Conservation (phyloP, 805 yeast genomes). For the Saturnispora zaruensis region DNA sequence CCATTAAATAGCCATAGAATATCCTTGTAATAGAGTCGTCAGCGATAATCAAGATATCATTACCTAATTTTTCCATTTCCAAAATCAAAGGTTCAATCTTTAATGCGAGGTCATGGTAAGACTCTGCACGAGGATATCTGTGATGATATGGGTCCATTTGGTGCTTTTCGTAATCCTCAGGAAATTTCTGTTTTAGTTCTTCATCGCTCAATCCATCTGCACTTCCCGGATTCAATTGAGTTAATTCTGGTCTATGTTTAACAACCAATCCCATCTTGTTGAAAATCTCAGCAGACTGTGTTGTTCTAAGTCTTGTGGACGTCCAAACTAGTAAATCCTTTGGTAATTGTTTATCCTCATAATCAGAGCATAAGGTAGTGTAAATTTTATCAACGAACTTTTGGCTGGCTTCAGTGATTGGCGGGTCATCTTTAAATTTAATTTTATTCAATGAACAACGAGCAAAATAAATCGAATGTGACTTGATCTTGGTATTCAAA, state of each 20-base stretch:
- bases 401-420: slow-evolving; percentile 65
- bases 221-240: slow-evolving; percentile 84
- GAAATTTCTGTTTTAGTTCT: slow-evolving; percentile 52
- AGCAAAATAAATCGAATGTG: slow-evolving; percentile 90
- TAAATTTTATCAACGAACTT: slow-evolving; percentile 59
- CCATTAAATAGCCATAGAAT: slow-evolving; percentile 91
- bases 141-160: slow-evolving; percentile 82
- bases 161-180: slow-evolving; percentile 61
- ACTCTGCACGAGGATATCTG: slow-evolving; percentile 85
- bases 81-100: slow-evolving; percentile 86
- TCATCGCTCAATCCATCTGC: slow-evolving; percentile 60
- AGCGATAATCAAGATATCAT: slow-evolving; percentile 82
- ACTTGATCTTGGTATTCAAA: slow-evolving; percentile 81
- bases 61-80: slow-evolving; percentile 88
- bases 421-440: slow-evolving; percentile 69
- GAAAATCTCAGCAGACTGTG: slow-evolving; percentile 69
- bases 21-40: slow-evolving; percentile 88
- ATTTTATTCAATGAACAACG: slow-evolving; percentile 57
- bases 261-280: slow-evolving; percentile 53
- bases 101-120: slow-evolving; percentile 92
- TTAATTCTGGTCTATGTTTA: slow-evolving; percentile 70
- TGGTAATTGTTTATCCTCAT: slow-evolving; percentile 21
- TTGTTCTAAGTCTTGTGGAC: slow-evolving; percentile 77
- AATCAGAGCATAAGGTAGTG: slow-evolving; percentile 39
- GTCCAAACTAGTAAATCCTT: slow-evolving; percentile 77